A percentile compares a stretch with the other conserved stretches of the same genome.
Evolutionary conservation across 1,284 basidiomycete species (phyloP).

Genomic region (Ustilago trichophora): DNA sequence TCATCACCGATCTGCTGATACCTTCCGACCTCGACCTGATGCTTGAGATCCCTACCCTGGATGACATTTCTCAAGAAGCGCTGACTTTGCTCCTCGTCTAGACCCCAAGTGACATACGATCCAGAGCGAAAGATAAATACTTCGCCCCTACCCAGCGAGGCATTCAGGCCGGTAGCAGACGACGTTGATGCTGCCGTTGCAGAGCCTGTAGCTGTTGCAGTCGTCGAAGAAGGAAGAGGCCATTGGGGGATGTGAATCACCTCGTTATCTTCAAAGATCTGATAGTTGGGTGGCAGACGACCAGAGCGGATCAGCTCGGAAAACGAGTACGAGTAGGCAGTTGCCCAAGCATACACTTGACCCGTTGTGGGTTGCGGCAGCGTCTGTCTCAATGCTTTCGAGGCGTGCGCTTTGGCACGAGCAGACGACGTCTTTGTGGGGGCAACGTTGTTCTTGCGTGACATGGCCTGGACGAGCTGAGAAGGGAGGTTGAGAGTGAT

Average conservation of each 20-base stretch:
- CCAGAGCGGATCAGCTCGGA: conserved; percentile 45
- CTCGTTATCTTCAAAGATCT: conserved; percentile 60
- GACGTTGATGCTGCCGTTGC: background rate
- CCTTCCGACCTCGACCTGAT: conserved; percentile 40
- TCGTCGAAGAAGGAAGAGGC: conserved; percentile 22
- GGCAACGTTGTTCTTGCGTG: conserved; percentile 21
- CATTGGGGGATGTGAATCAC: conserved; percentile 62
- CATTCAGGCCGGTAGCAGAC: background rate
- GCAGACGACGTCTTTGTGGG: conserved; percentile 41
- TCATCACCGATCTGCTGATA: conserved; percentile 63
- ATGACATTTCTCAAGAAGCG: conserved; percentile 55
- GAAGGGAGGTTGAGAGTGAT: conserved; percentile 46
- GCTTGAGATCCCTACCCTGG: conserved; percentile 34
- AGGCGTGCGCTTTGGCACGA: conserved; percentile 39
- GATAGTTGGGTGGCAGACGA: conserved; percentile 49
- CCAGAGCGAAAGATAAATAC: conserved; percentile 63
- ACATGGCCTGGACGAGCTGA: conserved; percentile 39
- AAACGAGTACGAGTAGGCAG: conserved; percentile 60
- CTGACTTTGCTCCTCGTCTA: conserved; percentile 51
- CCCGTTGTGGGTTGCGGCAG: conserved; percentile 39
- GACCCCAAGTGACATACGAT: conserved; percentile 63
- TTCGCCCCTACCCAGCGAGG: conserved; percentile 41
- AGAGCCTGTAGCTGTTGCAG: background rate
- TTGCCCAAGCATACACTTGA: conserved; percentile 59
- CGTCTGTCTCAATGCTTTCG: conserved; percentile 40